These are phyloP conservation scores for Talaromyces sp. DNA, from an alignment of 2,329 filamentous ascomycete species.

Conservation along the genomic window DNA sequence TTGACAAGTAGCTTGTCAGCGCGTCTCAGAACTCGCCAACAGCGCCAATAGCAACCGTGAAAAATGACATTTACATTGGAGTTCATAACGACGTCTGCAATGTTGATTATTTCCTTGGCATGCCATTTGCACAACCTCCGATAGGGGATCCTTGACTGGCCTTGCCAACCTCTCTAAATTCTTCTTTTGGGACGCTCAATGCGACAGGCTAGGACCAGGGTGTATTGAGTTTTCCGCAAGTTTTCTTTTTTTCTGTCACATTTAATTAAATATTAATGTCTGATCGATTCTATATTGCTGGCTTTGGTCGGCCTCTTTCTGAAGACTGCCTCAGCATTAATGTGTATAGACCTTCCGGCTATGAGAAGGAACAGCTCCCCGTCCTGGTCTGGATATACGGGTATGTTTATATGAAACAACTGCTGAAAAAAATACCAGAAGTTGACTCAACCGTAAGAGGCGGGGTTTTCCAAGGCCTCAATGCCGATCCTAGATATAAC, in stretches of 20 bases:
- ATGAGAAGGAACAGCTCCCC: too few species aligned
- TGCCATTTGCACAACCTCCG: constrained; percentile 56
- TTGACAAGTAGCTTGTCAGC: too few species aligned
- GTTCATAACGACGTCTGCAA: constrained; percentile 35
- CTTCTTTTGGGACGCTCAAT: constrained; percentile 37
- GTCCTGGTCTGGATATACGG: constrained; percentile 12
- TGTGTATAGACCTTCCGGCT: constrained; percentile 28
- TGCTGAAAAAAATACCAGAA: too few species aligned
- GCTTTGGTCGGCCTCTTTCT: constrained; percentile 17
- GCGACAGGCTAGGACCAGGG: constrained; percentile 42
- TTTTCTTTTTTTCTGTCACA: too few species aligned
- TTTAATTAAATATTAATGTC: too few species aligned
- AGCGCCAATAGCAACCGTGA: constrained; percentile 28
- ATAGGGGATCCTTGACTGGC: constrained; percentile 51
- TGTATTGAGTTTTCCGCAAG: too few species aligned
- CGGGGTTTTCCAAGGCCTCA: constrained; percentile 49
- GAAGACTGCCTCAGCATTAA: constrained; percentile 42
- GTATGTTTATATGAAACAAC: constrained; percentile 20
- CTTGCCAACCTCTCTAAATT: constrained; percentile 47
- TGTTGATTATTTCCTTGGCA: constrained; percentile 52
- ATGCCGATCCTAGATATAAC: constrained; percentile 57
- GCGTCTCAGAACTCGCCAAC: too few species aligned
- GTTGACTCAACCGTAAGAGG: constrained; percentile 32
- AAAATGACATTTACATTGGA: constrained; percentile 49
- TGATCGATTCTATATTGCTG: too few species aligned